phyloP scores from a whole-genome alignment of 805 yeast genomes.

The Yamadazyma insecticola region DNA sequence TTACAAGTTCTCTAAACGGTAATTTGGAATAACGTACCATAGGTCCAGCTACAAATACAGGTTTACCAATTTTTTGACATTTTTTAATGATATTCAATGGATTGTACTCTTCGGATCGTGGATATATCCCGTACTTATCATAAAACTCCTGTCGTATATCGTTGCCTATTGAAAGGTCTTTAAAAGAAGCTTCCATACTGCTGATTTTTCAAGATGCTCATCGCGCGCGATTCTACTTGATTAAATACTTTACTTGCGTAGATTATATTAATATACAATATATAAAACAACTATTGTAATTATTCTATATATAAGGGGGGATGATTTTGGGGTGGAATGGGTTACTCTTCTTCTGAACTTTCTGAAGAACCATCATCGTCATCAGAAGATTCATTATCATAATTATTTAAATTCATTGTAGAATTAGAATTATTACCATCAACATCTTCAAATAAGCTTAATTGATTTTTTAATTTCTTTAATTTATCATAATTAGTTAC shows the following conservation, averaged over 20 bases:
- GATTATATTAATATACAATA: too few relatives aligned
- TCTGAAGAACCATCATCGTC: slow-evolving; percentile 51
- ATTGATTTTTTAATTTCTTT: slow-evolving; percentile 56
- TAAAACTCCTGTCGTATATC: too few relatives aligned
- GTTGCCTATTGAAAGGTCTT: too few relatives aligned
- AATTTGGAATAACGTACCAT: slow-evolving; percentile 96
- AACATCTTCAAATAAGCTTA: slow-evolving; percentile 40
- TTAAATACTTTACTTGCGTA: too few relatives aligned
- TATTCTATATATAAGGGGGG: too few relatives aligned
- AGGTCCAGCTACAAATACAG: slow-evolving; percentile 63
- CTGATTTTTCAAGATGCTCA: too few relatives aligned
- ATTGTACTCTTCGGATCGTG: too few relatives aligned
- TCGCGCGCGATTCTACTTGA: background rate
- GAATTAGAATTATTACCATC: slow-evolving; percentile 16
- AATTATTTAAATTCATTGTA: slow-evolving; percentile 15
- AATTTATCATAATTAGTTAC: slow-evolving; percentile 45
- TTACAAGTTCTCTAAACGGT: slow-evolving; percentile 75
- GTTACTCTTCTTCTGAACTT: slow-evolving; percentile 68
- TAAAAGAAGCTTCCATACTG: too few relatives aligned
- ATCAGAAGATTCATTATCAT: slow-evolving; percentile 40
- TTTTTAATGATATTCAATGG: slow-evolving; percentile 31
- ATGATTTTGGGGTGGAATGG: too few relatives aligned
- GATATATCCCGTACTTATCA: too few relatives aligned
- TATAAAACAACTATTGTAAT: too few relatives aligned
- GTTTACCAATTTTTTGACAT: slow-evolving; percentile 21